Conservation (phyloP, 306 rosid genomes). For the Inga laurina region DNA sequence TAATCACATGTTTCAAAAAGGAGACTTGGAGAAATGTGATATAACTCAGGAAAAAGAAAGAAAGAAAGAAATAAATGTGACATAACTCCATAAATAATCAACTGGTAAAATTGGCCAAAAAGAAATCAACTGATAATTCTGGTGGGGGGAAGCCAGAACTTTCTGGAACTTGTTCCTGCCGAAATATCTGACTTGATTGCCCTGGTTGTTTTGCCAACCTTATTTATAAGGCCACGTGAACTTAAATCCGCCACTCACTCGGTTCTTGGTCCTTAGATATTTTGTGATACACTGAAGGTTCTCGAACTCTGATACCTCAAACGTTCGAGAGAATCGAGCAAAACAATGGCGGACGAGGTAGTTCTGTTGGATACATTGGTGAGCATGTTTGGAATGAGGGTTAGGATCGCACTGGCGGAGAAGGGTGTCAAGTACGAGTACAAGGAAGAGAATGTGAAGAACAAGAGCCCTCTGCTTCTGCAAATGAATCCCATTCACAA, state of each 20-base stretch:
- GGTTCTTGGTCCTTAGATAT: neutral
- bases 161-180: neutral
- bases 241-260: rapidly evolving
- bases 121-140: no score
- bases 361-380: slow-evolving; percentile 39
- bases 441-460: slow-evolving; percentile 30
- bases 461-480: slow-evolving; percentile 41
- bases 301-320: neutral
- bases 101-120: no score
- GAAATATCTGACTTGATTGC: neutral
- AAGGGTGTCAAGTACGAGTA: slow-evolving; percentile 41
- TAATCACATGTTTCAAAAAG: no score
- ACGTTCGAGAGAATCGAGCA: neutral
- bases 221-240: no score
- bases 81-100: no score
- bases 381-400: slow-evolving; percentile 44
- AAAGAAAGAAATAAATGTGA: no score
- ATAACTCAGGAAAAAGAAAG: no score
- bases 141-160: no score
- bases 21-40: no score
- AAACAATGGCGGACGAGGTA: slow-evolving; percentile 28
- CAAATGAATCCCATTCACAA: slow-evolving; percentile 58
- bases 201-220: neutral
- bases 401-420: slow-evolving; percentile 42
- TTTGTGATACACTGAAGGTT: neutral